These are phyloP conservation scores for Gonium pectorale DNA, from an alignment of 139 green algal genomes.

Conservation along the genomic window DNA sequence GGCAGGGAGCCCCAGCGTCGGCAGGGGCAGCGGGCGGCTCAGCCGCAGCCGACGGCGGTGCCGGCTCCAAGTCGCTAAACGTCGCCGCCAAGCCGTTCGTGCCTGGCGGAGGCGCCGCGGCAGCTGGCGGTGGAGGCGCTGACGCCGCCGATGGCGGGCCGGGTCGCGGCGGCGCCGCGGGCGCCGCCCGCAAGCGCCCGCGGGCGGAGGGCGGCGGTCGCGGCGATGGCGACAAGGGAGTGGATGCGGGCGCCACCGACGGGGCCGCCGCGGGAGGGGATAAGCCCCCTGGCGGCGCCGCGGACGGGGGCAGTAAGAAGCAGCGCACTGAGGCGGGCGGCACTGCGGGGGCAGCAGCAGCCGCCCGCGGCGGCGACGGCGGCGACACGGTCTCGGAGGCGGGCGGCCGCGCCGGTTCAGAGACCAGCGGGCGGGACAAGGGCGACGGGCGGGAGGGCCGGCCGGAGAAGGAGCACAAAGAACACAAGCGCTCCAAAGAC, in stretches of 20 bases:
- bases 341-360: not conserved
- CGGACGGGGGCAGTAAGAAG: not conserved
- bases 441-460: not conserved
- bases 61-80: slow-evolving; percentile 10
- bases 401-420: not conserved
- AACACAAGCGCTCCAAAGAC: slow-evolving; percentile 33
- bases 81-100: slow-evolving; percentile 35
- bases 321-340: not conserved
- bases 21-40: not conserved
- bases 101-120: not conserved
- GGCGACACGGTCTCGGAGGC: not conserved
- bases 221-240: not conserved
- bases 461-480: slow-evolving; percentile 19
- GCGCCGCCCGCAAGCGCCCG: not conserved
- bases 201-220: not conserved
- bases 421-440: not conserved
- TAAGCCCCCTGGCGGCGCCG: slow-evolving; percentile 17
- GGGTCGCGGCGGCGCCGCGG: not conserved
- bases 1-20: no score
- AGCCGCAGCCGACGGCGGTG: not conserved
- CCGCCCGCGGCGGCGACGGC: not conserved
- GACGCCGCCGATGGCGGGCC: not conserved
- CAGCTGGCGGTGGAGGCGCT: no score
- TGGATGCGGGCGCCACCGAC: not conserved
- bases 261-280: not conserved